Percentiles rank a stretch among this genome's conserved stretches.
Conservation (phyloP, 441 rosid species). For the Croton laevigatus region DNA sequence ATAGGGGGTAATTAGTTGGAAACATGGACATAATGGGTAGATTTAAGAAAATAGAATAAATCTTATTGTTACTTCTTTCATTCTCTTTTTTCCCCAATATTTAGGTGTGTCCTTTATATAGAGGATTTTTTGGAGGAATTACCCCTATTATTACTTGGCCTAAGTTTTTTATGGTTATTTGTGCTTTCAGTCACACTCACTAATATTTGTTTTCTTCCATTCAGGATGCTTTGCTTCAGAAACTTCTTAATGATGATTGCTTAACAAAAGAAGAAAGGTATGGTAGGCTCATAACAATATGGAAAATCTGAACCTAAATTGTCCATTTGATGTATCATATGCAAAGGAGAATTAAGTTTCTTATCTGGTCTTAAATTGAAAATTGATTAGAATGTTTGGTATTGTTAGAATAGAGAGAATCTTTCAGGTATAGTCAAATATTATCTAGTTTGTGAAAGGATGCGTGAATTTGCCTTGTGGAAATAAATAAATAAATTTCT, state of each 20-base stretch:
- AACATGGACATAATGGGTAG: too few species aligned
- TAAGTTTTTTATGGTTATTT: conserved; percentile 11
- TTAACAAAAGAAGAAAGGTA: conserved; percentile 68
- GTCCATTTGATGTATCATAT: neutral
- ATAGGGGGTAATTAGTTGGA: neutral
- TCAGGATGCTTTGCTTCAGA: conserved; percentile 84
- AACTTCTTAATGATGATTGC: conserved; percentile 60
- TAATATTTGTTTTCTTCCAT: conserved; percentile 19
- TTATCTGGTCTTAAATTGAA: neutral
- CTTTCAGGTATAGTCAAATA: neutral
- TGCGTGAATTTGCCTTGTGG: neutral
- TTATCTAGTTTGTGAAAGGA: neutral
- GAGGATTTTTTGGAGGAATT: neutral
- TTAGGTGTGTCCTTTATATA: neutral
- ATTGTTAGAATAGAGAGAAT: neutral
- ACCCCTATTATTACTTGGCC: neutral
- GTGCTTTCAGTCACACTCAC: conserved; percentile 18
- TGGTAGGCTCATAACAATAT: neutral
- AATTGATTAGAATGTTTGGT: neutral
- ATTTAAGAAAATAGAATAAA: neutral
- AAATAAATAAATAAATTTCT: neutral
- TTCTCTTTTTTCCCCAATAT: neutral
- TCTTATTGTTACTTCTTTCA: neutral
- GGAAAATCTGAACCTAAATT: neutral
- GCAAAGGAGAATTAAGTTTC: neutral